Conservation (phyloP, 202 grass and related monocot genomes). For the Musa balbisiana region DNA sequence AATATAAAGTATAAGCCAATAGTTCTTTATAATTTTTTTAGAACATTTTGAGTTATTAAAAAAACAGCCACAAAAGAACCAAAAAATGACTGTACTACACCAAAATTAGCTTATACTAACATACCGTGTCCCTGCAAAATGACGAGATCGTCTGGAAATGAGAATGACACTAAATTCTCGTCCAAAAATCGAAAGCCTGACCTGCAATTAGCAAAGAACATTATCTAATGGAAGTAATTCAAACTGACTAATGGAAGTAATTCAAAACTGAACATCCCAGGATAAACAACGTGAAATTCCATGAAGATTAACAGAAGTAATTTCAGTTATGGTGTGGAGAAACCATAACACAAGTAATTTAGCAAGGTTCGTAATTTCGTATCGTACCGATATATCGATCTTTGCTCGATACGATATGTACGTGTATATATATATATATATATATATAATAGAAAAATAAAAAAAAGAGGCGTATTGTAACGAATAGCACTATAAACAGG, state of each 20-base stretch:
- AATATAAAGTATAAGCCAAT: neutral
- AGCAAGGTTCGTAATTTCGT: no score
- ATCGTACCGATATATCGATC: no score
- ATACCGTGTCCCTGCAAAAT: constrained; percentile 95
- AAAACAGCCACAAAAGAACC: constrained; percentile 3
- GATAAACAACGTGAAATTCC: no score
- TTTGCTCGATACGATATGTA: no score
- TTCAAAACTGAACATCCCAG: neutral
- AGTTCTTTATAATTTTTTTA: neutral
- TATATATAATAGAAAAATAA: no score
- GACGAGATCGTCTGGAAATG: constrained; percentile 83
- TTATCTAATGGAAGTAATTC: constrained; percentile 18
- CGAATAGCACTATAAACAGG: no score
- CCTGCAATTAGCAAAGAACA: constrained; percentile 28
- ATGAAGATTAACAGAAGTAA: no score
- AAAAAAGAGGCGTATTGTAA: no score
- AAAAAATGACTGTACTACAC: neutral
- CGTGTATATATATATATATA: no score
- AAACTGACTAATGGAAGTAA: constrained; percentile 22
- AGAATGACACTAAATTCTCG: constrained; percentile 65
- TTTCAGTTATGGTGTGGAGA: no score
- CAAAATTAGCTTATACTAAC: constrained; percentile 18
- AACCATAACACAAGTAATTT: no score
- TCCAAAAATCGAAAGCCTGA: constrained; percentile 82
- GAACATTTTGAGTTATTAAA: neutral